These are phyloP conservation scores for Colletotrichum liaoningense DNA, from an alignment of 2,329 filamentous ascomycete genomes.

Conservation along the genomic window DNA sequence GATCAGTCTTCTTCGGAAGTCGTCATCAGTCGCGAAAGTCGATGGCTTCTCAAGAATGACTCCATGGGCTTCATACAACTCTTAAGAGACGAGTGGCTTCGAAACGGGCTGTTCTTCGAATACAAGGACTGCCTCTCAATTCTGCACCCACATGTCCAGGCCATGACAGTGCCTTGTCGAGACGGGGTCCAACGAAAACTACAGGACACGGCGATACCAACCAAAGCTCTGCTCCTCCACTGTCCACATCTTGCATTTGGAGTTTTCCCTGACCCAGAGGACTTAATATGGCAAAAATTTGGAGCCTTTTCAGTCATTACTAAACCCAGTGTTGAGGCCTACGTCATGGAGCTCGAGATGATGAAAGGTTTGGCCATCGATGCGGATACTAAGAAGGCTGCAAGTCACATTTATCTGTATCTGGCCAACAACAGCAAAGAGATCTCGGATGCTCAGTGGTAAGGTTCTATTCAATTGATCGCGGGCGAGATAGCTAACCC, in stretches of 20 bases:
- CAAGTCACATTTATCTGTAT: neutral
- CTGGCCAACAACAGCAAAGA: neutral
- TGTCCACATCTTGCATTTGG: neutral
- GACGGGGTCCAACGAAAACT: neutral
- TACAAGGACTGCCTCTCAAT: no score
- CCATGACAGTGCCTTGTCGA: neutral
- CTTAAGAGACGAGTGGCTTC: neutral
- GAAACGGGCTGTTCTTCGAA: neutral
- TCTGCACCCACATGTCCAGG: neutral
- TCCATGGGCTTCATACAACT: neutral
- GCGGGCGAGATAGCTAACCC: neutral
- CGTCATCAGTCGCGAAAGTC: no score
- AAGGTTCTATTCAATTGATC: neutral
- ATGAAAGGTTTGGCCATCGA: neutral
- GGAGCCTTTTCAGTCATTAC: neutral
- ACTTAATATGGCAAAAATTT: neutral
- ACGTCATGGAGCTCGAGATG: neutral
- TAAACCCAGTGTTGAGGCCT: neutral
- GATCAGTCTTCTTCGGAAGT: no score
- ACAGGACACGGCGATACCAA: neutral
- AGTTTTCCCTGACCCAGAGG: neutral
- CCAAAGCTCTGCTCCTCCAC: neutral
- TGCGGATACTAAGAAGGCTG: neutral
- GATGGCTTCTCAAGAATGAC: neutral
- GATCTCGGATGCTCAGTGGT: no score